phyloP scores from a whole-genome alignment of 495 filamentous ascomycete species.

The Staphylotrichum longicolle region DNA sequence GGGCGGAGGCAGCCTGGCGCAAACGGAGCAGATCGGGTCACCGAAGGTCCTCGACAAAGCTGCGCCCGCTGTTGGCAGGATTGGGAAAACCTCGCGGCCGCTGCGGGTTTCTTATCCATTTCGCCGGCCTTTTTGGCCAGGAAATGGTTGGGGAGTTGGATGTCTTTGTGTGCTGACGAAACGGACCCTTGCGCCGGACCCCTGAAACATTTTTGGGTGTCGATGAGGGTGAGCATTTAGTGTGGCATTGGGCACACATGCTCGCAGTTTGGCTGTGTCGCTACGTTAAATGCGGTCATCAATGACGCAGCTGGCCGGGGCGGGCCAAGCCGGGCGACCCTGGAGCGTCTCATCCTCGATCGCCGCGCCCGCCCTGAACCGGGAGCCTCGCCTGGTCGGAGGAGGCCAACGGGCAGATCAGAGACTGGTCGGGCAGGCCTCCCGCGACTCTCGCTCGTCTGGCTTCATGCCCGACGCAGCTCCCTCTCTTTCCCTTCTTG shows the following conservation, averaged over 20 bases:
- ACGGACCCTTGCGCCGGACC: not conserved
- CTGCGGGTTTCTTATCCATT: not conserved
- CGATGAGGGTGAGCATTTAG: not conserved
- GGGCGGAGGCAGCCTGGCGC: not conserved
- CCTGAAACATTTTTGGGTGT: not conserved
- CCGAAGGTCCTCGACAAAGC: not conserved
- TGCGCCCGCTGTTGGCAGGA: not conserved
- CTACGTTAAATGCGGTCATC: not conserved
- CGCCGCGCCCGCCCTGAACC: not conserved
- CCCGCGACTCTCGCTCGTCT: not conserved
- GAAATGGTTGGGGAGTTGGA: not conserved
- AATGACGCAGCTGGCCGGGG: not conserved
- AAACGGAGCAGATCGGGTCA: too few species aligned
- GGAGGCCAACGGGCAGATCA: conserved; percentile 7
- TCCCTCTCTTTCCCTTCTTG: not conserved
- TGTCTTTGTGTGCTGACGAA: conserved; percentile 10
- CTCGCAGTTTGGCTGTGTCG: too few species aligned
- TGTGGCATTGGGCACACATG: not conserved
- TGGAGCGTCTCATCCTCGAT: conserved; percentile 13
- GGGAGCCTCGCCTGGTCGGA: not conserved
- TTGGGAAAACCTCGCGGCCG: not conserved
- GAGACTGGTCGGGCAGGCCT: not conserved
- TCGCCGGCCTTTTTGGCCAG: not conserved
- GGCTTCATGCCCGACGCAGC: not conserved
- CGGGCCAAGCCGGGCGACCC: conserved; percentile 1